Evolutionary conservation across 495 filamentous ascomycete species (phyloP).

Genomic region (Neurospora sp.): DNA sequence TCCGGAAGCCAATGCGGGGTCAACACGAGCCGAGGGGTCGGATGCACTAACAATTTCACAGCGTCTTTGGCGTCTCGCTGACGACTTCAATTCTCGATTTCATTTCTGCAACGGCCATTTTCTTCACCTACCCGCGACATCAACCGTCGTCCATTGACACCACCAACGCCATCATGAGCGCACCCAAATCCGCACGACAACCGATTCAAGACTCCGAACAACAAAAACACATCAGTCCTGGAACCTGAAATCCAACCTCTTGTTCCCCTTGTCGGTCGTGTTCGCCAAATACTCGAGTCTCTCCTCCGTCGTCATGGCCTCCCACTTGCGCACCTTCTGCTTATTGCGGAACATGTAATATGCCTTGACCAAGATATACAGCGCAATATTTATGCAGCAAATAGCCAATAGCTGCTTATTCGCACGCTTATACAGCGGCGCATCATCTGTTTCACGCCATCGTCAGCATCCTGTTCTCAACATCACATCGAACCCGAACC

Average conservation of each 20-base stretch:
- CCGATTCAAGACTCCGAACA: not conserved
- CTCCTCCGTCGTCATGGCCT: conserved; percentile 55
- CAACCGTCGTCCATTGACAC: not conserved
- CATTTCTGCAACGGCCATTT: not conserved
- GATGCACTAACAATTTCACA: not conserved
- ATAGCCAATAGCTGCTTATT: conserved; percentile 53
- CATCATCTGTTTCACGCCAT: conserved; percentile 38
- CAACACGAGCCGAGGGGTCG: not conserved
- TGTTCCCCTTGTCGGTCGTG: conserved; percentile 63
- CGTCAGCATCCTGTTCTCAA: conserved; percentile 30
- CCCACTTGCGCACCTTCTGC: conserved; percentile 35
- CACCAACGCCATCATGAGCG: not conserved
- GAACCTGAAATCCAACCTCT: conserved; percentile 54
- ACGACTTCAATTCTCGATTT: not conserved
- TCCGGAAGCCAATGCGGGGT: not conserved
- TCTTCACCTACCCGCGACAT: not conserved
- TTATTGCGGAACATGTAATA: conserved; percentile 56
- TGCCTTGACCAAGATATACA: conserved; percentile 47
- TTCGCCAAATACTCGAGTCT: conserved; percentile 52
- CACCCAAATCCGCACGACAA: not conserved
- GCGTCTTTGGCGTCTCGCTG: not conserved
- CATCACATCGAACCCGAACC: not conserved
- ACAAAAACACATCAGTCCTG: conserved; percentile 14
- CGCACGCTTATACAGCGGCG: conserved; percentile 50
- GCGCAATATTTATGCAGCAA: conserved; percentile 40